These are phyloP conservation scores for Ambrosia hybrid DNA, from an alignment of 140 eudicot genomes.

Conservation along the genomic window DNA sequence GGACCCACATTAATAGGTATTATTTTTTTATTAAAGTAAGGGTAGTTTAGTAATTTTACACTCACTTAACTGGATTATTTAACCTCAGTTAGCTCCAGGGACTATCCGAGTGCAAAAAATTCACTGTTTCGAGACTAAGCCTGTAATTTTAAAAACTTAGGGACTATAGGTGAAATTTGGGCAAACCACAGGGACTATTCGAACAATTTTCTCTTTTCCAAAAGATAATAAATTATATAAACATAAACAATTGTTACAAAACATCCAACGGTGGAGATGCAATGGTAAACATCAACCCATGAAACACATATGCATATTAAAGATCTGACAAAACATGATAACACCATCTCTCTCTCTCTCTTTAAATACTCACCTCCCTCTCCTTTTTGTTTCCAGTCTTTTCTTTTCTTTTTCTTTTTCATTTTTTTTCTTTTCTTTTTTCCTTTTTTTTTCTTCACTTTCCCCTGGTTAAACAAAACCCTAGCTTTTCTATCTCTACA, in stretches of 20 bases:
- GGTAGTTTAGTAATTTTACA: no score
- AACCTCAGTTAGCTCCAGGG: no score
- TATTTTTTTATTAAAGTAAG: no score
- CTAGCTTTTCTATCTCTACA: slow-evolving; percentile 31
- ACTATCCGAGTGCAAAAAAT: no score
- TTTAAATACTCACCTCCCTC: not conserved
- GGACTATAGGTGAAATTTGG: no score
- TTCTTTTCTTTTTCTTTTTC: not conserved
- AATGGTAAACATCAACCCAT: slow-evolving; percentile 4
- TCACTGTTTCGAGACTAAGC: no score
- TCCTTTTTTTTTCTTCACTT: slow-evolving; percentile 10
- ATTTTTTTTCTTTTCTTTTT: not conserved
- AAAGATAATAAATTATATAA: no score
- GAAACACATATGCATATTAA: slow-evolving; percentile 18
- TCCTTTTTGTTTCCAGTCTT: slow-evolving; percentile 8
- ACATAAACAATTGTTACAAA: not conserved
- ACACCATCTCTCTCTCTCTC: slow-evolving; percentile 22
- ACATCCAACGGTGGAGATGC: slow-evolving; percentile 28
- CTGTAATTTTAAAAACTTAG: no score
- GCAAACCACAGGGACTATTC: not conserved
- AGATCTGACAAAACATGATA: slow-evolving; percentile 37
- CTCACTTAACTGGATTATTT: no score
- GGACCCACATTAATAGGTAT: no score
- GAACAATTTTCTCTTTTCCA: no score
- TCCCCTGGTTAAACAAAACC: slow-evolving; percentile 32